Evolutionary conservation across 331 rosid species (phyloP).

Genomic region (Telfairia occidentalis): DNA sequence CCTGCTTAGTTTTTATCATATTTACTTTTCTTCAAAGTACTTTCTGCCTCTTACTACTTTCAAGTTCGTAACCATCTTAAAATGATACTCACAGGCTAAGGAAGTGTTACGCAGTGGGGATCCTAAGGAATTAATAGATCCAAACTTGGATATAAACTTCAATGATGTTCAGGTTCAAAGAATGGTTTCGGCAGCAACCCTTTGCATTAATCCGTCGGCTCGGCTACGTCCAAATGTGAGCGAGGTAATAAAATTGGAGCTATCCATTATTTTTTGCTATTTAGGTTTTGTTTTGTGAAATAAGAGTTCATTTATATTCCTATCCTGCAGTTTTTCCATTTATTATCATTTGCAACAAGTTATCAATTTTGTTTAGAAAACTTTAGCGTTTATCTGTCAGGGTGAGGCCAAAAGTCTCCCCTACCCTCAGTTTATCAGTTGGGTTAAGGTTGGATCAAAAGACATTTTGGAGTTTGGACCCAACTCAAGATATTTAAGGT

Average conservation of each 20-base stretch:
- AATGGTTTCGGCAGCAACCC: constrained; percentile 59
- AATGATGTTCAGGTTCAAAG: constrained; percentile 51
- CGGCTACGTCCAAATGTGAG: constrained; percentile 61
- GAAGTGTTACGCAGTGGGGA: constrained; percentile 47
- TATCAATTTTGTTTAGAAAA: background rate
- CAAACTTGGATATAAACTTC: constrained; percentile 43
- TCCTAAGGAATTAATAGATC: constrained; percentile 43
- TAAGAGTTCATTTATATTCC: background rate
- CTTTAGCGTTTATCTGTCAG: background rate
- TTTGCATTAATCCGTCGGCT: constrained; percentile 55
- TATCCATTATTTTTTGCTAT: background rate
- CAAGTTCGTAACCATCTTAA: background rate
- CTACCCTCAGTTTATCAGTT: background rate
- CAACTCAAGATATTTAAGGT: no score
- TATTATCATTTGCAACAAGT: background rate
- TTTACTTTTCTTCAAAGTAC: background rate
- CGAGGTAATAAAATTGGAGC: constrained; percentile 34
- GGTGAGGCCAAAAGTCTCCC: background rate
- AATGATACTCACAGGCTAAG: constrained; percentile 43
- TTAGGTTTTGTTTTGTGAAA: background rate
- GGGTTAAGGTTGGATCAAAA: background rate
- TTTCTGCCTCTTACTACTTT: background rate
- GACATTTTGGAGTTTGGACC: no score
- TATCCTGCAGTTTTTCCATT: background rate
- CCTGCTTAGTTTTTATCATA: background rate